Evolutionary conservation across 441 rosid genomes (phyloP).

Genomic region (Adansonia grandidieri): DNA sequence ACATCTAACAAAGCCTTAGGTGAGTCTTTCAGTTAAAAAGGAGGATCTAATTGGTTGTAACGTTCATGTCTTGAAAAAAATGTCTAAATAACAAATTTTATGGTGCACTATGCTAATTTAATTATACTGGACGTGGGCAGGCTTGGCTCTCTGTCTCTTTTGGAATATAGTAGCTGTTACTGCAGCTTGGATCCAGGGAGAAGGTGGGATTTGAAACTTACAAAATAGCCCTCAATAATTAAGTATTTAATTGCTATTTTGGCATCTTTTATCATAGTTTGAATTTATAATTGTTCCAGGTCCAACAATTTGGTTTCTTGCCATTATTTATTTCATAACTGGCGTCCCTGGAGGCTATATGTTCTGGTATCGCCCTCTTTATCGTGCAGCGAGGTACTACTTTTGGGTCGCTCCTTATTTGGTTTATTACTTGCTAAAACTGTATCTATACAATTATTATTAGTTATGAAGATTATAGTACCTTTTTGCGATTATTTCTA

Average conservation of each 20-base stretch:
- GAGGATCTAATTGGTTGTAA: not conserved
- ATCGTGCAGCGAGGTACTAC: slow-evolving; percentile 94
- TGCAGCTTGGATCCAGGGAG: slow-evolving; percentile 89
- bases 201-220: slow-evolving; percentile 52
- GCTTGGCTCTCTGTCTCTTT: slow-evolving; percentile 71
- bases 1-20: not conserved
- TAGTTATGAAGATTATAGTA: not conserved
- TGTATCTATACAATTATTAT: not conserved
- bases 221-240: slow-evolving; percentile 16
- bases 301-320: slow-evolving; percentile 90
- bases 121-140: slow-evolving; percentile 48
- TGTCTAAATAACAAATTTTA: not conserved
- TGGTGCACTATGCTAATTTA: slow-evolving; percentile 21
- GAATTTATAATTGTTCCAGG: slow-evolving; percentile 47
- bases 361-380: slow-evolving; percentile 95
- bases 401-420: slow-evolving; percentile 19
- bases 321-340: slow-evolving; percentile 83
- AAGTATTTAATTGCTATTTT: slow-evolving; percentile 20
- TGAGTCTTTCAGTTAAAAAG: not conserved
- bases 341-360: slow-evolving; percentile 94
- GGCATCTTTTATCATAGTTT: not conserved
- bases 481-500: not conserved
- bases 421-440: not conserved
- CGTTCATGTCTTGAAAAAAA: slow-evolving; percentile 21
- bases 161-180: slow-evolving; percentile 95